Base-by-base conservation (phyloP, 2,329 filamentous ascomycete species). In the Acarospora socialis region DNA sequence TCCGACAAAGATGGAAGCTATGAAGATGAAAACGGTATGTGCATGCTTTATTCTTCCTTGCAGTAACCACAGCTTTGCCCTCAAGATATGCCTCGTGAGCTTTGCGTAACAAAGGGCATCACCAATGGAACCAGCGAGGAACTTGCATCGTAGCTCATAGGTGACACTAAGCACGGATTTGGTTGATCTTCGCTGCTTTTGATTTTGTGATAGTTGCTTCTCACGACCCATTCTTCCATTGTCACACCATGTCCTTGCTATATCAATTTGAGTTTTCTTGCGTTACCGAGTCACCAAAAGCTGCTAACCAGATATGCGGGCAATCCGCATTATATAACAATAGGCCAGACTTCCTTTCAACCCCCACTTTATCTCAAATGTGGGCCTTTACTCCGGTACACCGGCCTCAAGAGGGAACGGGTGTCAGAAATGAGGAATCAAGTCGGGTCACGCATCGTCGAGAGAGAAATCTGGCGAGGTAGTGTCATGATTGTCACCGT, bases 401-500 rank as follows among this genome's bases (percentile, higher is more conserved):
- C 79, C 34, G 90, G 92, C 13, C 73, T 93, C 72, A 92, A 55
- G 60, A 63, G 46, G 48, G 58, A 28, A 47, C 59, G 1, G 49
- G 52, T 39, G 18, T 28, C 39, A 9, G 32, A 30, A 13, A 31
- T 32, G 5, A 25, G 39, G 30, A 8, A n/a, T 25, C 34, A 21
- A 10, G 23, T 21, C n/a, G 34, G 30, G 17, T 14, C 21, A 22
- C 28, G 32, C 21, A 35, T 29, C 16, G 44, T 52, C 18, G 75
- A 82, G 25, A 70, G 73, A 31, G 82, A 93, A 46, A 74, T 87
- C 13, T 98, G 90, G 90, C 73, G 86, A 52, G 90, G 90, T 4
- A 92, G 75, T 38, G 68, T 95, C 35, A 84, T 98, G 82, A 93
- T 98, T 46, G 84, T 98, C 14, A 95, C 90, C 0, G 68, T 75